Conservation (phyloP, 805 yeast genomes). For the Kazachstania africana region DNA sequence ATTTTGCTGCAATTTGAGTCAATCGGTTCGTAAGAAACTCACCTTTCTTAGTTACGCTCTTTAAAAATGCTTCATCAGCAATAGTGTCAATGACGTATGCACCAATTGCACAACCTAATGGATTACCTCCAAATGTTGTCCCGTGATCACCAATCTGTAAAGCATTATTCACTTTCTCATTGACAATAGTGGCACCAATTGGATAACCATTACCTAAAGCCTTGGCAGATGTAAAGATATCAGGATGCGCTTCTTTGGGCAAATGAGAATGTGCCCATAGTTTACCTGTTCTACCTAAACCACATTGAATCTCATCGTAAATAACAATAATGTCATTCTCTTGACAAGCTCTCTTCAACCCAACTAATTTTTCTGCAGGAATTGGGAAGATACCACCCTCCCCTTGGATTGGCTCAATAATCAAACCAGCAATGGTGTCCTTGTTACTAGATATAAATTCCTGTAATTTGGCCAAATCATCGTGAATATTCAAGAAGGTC, state of each 20-base stretch:
- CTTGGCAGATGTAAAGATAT: constrained; percentile 86
- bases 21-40: constrained; percentile 42
- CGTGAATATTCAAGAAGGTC: constrained; percentile 29
- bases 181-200: constrained; percentile 84
- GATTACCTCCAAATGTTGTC: constrained; percentile 96
- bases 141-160: constrained; percentile 93
- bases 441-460: constrained; percentile 11
- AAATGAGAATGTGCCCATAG: constrained; percentile 83
- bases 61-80: constrained; percentile 47
- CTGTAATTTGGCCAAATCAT: constrained; percentile 20
- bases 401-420: constrained; percentile 95
- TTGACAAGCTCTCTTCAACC: constrained; percentile 54
- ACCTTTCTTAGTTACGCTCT: constrained; percentile 49
- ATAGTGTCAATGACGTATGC: constrained; percentile 61
- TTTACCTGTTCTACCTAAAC: constrained; percentile 83
- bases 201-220: constrained; percentile 97
- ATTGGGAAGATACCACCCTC: constrained; percentile 88
- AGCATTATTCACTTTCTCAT: constrained; percentile 61
- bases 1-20: constrained; percentile 37
- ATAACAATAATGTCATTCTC: constrained; percentile 66
- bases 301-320: constrained; percentile 95
- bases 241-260: constrained; percentile 82
- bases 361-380: constrained; percentile 48
- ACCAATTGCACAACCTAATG: constrained; percentile 77
- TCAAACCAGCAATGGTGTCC: constrained; percentile 66